Evolutionary conservation across 2,329 filamentous ascomycete species (phyloP).

Genomic region (Colletotrichum trifolii): DNA sequence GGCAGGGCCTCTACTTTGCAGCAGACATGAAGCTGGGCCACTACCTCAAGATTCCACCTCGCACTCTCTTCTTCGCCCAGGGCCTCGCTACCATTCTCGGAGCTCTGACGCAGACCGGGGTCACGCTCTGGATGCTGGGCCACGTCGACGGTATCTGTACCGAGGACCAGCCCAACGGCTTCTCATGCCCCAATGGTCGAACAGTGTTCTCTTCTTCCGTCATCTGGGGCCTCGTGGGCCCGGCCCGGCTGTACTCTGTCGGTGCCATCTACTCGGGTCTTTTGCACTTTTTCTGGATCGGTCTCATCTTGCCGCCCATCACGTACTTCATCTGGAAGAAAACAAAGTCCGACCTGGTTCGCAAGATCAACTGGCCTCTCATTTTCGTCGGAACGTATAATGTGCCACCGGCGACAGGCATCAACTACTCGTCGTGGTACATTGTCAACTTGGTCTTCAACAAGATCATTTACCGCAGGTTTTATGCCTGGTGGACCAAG

Average conservation of each 20-base stretch:
- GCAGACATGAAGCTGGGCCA: slow-evolving; percentile 61
- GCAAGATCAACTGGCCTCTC: slow-evolving; percentile 63
- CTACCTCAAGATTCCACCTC: slow-evolving; percentile 67
- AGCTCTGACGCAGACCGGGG: slow-evolving; percentile 49
- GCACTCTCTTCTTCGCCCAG: slow-evolving; percentile 69
- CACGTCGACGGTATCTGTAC: slow-evolving; percentile 66
- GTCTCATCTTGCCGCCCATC: slow-evolving; percentile 57
- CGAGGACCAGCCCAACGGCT: slow-evolving; percentile 57
- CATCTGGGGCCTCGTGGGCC: slow-evolving; percentile 70
- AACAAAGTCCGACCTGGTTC: slow-evolving; percentile 57
- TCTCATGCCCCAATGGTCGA: slow-evolving; percentile 67
- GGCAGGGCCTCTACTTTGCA: slow-evolving; percentile 53
- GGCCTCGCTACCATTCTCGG: slow-evolving; percentile 61
- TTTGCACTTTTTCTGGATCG: slow-evolving; percentile 65
- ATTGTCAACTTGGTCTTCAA: slow-evolving; percentile 67
- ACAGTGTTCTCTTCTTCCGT: slow-evolving; percentile 71
- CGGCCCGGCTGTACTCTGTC: slow-evolving; percentile 46
- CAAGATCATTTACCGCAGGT: slow-evolving; percentile 60
- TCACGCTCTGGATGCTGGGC: slow-evolving; percentile 46
- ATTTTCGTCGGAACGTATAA: slow-evolving; percentile 61
- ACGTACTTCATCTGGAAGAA: slow-evolving; percentile 60
- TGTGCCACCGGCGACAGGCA: slow-evolving; percentile 66
- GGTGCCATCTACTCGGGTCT: slow-evolving; percentile 58
- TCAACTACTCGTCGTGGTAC: slow-evolving; percentile 66
- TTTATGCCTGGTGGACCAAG: slow-evolving; percentile 65